These are phyloP conservation scores for Cyberlindnera misumaiensis DNA, from an alignment of 805 yeast species.

Conservation along the genomic window DNA sequence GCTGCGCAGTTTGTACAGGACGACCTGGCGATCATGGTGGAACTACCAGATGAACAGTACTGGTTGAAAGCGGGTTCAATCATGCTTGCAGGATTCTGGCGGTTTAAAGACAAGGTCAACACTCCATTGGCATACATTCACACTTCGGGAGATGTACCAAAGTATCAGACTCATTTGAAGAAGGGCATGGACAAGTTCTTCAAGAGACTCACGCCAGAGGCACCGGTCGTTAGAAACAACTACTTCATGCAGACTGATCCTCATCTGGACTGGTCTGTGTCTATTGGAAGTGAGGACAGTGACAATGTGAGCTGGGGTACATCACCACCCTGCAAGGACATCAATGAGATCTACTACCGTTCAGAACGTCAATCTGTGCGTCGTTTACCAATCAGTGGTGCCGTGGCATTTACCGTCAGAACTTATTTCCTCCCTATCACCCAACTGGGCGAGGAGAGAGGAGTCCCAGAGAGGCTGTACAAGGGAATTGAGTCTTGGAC, in stretches of 20 bases:
- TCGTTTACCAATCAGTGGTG: conserved; percentile 54
- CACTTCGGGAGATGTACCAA: conserved; percentile 63
- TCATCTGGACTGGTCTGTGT: conserved; percentile 55
- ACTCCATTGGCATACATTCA: conserved; percentile 53
- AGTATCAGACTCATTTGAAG: conserved; percentile 50
- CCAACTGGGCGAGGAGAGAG: conserved; percentile 52
- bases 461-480: conserved; percentile 51
- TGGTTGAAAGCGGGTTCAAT: conserved; percentile 55
- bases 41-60: conserved; percentile 50
- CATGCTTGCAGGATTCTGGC: conserved; percentile 64
- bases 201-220: conserved; percentile 46
- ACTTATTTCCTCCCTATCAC: conserved; percentile 54
- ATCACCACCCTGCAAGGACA: conserved; percentile 41
- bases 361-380: conserved; percentile 61
- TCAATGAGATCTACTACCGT: conserved; percentile 45
- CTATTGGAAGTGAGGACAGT: conserved; percentile 52
- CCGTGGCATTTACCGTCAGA: conserved; percentile 51
- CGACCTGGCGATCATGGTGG: conserved; percentile 63
- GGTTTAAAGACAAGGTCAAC: conserved; percentile 52
- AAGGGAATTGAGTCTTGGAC: conserved; percentile 57
- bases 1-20: conserved; percentile 56
- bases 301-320: conserved; percentile 60
- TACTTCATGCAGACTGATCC: conserved; percentile 61
- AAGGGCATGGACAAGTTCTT: conserved; percentile 64
- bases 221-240: conserved; percentile 61